Percentiles rank a stretch among this genome's conserved stretches.
These are phyloP conservation scores for Termitomyces sp. DNA, from an alignment of 768 basidiomycete species.

Conservation along the genomic window DNA sequence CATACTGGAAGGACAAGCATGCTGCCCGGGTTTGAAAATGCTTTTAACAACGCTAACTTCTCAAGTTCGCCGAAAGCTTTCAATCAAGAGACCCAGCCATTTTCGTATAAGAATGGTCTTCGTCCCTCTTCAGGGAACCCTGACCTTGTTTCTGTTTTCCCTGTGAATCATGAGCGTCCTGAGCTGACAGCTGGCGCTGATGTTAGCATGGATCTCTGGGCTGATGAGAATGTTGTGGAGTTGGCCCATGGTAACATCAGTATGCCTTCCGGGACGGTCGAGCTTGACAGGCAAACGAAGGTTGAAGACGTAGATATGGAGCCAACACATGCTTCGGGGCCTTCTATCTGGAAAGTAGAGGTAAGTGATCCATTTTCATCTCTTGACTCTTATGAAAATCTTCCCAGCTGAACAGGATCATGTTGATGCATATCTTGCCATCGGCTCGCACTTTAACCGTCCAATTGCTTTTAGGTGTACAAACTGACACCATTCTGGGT, in stretches of 20 bases:
- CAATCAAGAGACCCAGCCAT: constrained; percentile 13
- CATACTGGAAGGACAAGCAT: constrained; percentile 24
- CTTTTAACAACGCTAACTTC: constrained; percentile 40
- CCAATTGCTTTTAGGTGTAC: constrained; percentile 43
- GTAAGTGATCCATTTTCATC: constrained; percentile 27
- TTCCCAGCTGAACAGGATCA: constrained; percentile 50
- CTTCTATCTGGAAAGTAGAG: constrained; percentile 50
- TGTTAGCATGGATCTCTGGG: not conserved
- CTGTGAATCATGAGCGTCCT: not conserved
- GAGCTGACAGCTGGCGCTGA: not conserved
- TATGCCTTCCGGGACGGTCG: constrained; percentile 16
- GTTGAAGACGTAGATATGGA: constrained; percentile 12
- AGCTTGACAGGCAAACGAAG: not conserved
- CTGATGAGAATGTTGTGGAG: constrained; percentile 4
- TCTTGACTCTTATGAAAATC: not conserved
- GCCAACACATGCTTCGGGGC: constrained; percentile 27
- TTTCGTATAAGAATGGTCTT: not conserved
- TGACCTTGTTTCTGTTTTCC: constrained; percentile 5
- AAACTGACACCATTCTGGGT: constrained; percentile 19
- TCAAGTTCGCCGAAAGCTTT: constrained; percentile 19
- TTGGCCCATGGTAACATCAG: constrained; percentile 25
- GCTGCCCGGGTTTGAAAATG: constrained; percentile 52
- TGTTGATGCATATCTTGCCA: constrained; percentile 52
- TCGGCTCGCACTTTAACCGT: constrained; percentile 39
- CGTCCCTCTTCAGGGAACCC: not conserved